Evolutionary conservation across 208 protist genomes (phyloP).

Genomic region (Wallacemonas sp.): DNA sequence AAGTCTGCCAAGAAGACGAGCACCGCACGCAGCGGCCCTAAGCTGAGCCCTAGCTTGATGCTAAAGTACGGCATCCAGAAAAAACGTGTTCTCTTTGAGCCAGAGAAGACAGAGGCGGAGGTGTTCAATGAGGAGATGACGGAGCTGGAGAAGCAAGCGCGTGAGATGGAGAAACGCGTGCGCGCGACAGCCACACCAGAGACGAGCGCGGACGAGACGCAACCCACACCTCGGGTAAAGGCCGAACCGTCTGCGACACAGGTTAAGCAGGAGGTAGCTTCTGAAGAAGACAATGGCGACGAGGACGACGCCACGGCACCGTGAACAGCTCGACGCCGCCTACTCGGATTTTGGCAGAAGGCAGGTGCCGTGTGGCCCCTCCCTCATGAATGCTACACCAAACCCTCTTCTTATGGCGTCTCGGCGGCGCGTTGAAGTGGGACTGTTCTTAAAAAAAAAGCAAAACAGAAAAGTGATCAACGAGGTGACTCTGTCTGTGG

Average conservation of each 20-base stretch:
- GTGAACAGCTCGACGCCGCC: too few species aligned
- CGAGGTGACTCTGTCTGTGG: too few species aligned
- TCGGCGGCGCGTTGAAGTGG: too few species aligned
- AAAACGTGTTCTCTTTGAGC: slow-evolving; percentile 56
- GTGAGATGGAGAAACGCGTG: slow-evolving; percentile 19
- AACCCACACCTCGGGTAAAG: not conserved
- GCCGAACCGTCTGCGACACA: too few species aligned
- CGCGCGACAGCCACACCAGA: not conserved
- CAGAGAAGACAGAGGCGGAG: slow-evolving; percentile 63
- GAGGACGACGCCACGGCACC: not conserved
- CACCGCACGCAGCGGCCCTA: slow-evolving; percentile 14
- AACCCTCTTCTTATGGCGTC: too few species aligned
- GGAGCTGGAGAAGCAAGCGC: slow-evolving; percentile 27
- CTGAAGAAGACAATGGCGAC: not conserved
- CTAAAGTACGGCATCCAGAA: slow-evolving; percentile 72
- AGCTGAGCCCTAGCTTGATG: slow-evolving; percentile 75
- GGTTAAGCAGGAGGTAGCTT: slow-evolving; percentile 11
- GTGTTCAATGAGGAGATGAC: slow-evolving; percentile 44
- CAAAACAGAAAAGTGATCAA: too few species aligned
- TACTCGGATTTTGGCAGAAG: too few species aligned
- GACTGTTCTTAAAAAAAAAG: too few species aligned
- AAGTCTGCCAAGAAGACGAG: slow-evolving; percentile 22
- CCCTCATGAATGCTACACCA: too few species aligned
- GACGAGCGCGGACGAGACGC: not conserved
- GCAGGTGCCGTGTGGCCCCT: too few species aligned